Evolutionary conservation across 805 yeast genomes (phyloP).

Genomic region (Monosporozyma solicola): DNA sequence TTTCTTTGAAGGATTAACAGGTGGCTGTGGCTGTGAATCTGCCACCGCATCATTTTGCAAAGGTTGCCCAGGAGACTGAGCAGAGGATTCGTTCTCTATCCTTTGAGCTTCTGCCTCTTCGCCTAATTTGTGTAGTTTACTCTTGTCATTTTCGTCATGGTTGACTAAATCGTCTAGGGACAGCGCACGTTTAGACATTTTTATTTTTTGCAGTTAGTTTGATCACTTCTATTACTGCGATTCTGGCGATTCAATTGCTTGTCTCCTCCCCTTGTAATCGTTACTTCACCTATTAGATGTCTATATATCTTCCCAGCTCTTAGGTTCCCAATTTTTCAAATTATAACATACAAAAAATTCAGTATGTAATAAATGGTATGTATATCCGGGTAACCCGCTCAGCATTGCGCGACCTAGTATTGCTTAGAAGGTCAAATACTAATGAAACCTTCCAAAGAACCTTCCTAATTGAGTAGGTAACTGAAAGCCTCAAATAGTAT

Average conservation of each 20-base stretch:
- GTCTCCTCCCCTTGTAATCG: background rate
- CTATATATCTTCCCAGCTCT: background rate
- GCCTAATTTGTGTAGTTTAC: slow-evolving; percentile 11
- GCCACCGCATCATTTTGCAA: background rate
- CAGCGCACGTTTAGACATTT: slow-evolving; percentile 23
- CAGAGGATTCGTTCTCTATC: background rate
- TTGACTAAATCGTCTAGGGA: slow-evolving; percentile 31
- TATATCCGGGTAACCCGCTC: background rate
- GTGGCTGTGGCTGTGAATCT: too few relatives aligned
- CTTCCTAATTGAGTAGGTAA: background rate
- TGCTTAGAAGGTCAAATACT: background rate
- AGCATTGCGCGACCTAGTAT: background rate
- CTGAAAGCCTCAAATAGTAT: background rate
- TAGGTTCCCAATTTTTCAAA: background rate
- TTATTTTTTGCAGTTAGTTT: background rate
- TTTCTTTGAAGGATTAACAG: background rate
- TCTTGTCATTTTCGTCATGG: slow-evolving; percentile 25
- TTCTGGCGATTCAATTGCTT: background rate
- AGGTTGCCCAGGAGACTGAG: background rate
- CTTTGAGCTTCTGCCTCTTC: background rate
- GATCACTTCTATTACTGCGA: background rate
- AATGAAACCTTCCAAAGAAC: background rate
- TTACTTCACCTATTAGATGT: background rate
- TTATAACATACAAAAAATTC: background rate
- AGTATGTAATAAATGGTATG: background rate